These are phyloP conservation scores for Leishmania martiniquensis DNA, from an alignment of 208 protist genomes.

Conservation along the genomic window DNA sequence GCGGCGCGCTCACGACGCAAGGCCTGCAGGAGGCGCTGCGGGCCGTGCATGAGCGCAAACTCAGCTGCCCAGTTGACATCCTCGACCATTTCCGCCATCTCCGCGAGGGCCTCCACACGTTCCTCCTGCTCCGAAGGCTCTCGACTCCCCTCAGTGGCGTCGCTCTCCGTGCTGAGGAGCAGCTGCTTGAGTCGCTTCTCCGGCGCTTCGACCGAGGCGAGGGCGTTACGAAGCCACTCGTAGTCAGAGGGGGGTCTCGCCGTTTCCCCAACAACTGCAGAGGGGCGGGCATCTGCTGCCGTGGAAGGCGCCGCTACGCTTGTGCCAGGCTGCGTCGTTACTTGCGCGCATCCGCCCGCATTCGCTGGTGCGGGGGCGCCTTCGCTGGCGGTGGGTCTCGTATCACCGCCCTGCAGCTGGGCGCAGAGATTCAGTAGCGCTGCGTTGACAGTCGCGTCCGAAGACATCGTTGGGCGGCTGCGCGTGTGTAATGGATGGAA, in stretches of 20 bases:
- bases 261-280: neutral
- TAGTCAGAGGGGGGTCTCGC: conserved; percentile 42
- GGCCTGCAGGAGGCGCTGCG: conserved; percentile 41
- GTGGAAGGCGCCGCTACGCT: neutral
- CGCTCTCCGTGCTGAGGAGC: conserved; percentile 32
- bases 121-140: conserved; percentile 18
- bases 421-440: conserved; percentile 40
- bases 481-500: neutral
- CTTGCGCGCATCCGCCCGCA: neutral
- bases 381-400: no score
- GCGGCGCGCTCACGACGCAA: conserved; percentile 20
- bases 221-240: conserved; percentile 68
- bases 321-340: neutral
- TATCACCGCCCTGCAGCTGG: conserved; percentile 15
- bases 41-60: conserved; percentile 79
- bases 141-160: neutral
- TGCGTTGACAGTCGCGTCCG: conserved; percentile 29
- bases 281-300: neutral
- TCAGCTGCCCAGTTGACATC: conserved; percentile 90
- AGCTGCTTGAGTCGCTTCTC: conserved; percentile 63
- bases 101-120: conserved; percentile 48
- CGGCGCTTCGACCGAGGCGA: conserved; percentile 76
- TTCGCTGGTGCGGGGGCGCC: neutral
- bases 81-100: conserved; percentile 87
- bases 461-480: conserved; percentile 15